Percentiles rank a stretch among this genome's conserved stretches.
Evolutionary conservation across 441 rosid species (phyloP).

Genomic region (Brassica balearica): DNA sequence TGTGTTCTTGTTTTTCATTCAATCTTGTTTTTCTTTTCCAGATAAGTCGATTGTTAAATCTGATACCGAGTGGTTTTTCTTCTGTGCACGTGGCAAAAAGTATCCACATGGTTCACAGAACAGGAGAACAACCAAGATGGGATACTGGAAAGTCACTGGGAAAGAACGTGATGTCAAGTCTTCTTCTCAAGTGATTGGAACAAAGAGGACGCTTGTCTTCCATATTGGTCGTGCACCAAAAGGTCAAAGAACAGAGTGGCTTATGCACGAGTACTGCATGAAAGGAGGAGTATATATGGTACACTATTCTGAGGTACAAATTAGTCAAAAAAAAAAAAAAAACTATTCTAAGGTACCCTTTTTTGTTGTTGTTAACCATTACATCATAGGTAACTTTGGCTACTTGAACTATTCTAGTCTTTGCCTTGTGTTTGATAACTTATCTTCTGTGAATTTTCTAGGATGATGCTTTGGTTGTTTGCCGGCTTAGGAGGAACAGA

Average conservation of each 20-base stretch:
- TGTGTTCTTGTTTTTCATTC: too few species aligned
- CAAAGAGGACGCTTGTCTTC: constrained; percentile 86
- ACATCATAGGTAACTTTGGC: constrained; percentile 5
- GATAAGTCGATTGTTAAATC: constrained; percentile 68
- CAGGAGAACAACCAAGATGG: constrained; percentile 76
- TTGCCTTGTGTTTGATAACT: constrained; percentile 24
- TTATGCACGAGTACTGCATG: constrained; percentile 85
- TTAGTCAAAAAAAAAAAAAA: too few species aligned
- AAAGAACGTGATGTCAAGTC: constrained; percentile 82
- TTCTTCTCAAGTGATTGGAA: constrained; percentile 65
- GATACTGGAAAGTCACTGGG: constrained; percentile 95
- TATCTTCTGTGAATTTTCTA: constrained; percentile 5
- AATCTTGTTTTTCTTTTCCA: constrained; percentile 24
- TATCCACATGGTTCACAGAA: constrained; percentile 85
- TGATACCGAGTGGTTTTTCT: constrained; percentile 87
- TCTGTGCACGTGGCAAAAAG: constrained; percentile 79
- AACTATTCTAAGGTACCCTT: background rate
- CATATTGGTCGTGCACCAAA: constrained; percentile 90
- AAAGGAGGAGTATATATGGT: constrained; percentile 65
- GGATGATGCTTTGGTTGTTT: constrained; percentile 80
- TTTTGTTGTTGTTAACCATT: background rate
- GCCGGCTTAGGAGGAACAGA: constrained; percentile 68
- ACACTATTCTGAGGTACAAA: background rate
- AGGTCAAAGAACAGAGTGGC: constrained; percentile 94
- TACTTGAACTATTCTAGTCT: background rate